phyloP scores from a whole-genome alignment of 1,139 yeast species.

The Candida pseudocylindracea region DNA sequence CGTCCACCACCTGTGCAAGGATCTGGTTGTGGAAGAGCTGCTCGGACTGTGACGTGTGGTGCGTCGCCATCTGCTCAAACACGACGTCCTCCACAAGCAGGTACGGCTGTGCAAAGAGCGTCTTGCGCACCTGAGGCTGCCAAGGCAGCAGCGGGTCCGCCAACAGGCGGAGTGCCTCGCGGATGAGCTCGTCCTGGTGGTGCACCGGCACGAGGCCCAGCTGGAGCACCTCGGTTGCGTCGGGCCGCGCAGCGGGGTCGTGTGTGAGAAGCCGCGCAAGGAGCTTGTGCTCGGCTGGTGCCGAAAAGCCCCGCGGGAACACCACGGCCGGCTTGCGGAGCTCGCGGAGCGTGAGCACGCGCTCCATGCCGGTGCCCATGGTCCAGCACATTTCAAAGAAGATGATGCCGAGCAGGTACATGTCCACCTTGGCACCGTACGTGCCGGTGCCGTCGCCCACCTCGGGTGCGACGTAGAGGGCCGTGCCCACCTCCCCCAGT shows the following conservation, averaged over 20 bases:
- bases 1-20: constrained; percentile 27
- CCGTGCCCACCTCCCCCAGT: constrained; percentile 85
- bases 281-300: constrained; percentile 38
- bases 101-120: constrained; percentile 66
- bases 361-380: constrained; percentile 78
- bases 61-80: constrained; percentile 29
- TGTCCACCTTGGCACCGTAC: constrained; percentile 82
- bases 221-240: constrained; percentile 50
- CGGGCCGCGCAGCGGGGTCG: constrained; percentile 53
- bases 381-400: constrained; percentile 88
- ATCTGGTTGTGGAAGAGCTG: constrained; percentile 17
- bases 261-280: constrained; percentile 50
- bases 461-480: constrained; percentile 81
- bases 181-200: constrained; percentile 73
- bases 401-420: constrained; percentile 86
- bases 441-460: constrained; percentile 36
- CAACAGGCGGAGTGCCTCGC: constrained; percentile 67
- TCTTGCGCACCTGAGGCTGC: constrained; percentile 80
- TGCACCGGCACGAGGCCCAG: constrained; percentile 77
- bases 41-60: constrained; percentile 7
- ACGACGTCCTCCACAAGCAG: constrained; percentile 63
- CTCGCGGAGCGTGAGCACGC: constrained; percentile 45
- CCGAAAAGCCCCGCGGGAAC: constrained; percentile 49
- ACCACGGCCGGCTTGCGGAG: constrained; percentile 33
- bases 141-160: constrained; percentile 86